Percentiles rank a stretch among this genome's conserved stretches.
Evolutionary conservation across 139 green algal genomes (phyloP).

Genomic region (Gonium pectorale): DNA sequence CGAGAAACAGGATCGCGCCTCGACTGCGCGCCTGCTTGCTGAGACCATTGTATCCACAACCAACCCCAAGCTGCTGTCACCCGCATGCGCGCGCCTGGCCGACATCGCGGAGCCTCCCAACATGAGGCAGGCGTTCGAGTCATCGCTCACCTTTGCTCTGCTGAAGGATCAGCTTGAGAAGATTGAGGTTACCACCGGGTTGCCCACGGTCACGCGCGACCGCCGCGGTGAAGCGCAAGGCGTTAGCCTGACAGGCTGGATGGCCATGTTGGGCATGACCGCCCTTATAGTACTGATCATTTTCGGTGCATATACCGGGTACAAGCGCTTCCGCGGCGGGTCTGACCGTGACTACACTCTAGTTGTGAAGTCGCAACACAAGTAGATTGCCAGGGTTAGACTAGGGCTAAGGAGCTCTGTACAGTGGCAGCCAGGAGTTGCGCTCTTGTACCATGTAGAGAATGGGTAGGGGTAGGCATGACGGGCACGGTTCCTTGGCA

Average conservation of each 20-base stretch:
- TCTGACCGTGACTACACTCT: conserved; percentile 45
- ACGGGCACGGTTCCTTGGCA: too few species aligned
- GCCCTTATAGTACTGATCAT: conserved; percentile 56
- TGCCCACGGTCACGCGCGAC: conserved; percentile 45
- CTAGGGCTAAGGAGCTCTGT: too few species aligned
- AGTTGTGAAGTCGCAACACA: conserved; percentile 50
- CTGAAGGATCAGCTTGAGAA: conserved; percentile 64
- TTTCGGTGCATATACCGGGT: conserved; percentile 18
- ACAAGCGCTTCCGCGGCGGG: conserved; percentile 35
- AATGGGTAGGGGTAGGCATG: too few species aligned
- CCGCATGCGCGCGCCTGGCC: conserved; percentile 50
- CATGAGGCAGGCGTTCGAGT: conserved; percentile 56
- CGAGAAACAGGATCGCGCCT: conserved; percentile 4
- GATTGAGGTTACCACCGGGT: conserved; percentile 57
- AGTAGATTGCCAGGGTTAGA: conserved; percentile 24
- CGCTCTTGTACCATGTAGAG: too few species aligned
- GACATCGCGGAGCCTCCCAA: conserved; percentile 66
- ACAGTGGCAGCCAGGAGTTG: too few species aligned
- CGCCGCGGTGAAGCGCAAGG: conserved; percentile 30
- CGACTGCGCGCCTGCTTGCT: not conserved
- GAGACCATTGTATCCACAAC: not conserved
- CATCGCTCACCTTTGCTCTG: conserved; percentile 28
- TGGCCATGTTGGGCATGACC: conserved; percentile 53
- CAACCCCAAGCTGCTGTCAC: conserved; percentile 19
- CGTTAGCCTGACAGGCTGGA: conserved; percentile 75